Conservation (phyloP, 495 filamentous ascomycete species). For the Copromyces sp. region DNA sequence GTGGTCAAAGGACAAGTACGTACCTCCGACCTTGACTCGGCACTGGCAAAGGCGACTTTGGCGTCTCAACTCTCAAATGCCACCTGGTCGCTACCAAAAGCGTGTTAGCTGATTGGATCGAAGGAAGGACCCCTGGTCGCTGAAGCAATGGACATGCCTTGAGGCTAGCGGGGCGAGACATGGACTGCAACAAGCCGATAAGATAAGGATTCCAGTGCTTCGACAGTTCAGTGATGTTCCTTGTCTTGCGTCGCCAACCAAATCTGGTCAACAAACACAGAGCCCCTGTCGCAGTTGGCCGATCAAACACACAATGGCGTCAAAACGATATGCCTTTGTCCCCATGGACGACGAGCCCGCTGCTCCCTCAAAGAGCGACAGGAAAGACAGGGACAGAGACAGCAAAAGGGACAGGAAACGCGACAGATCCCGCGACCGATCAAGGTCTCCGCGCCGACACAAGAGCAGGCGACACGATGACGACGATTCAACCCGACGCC, state of each 20-base stretch:
- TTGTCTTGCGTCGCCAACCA: neutral
- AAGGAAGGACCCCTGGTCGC: neutral
- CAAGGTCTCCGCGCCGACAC: slow-evolving; percentile 19
- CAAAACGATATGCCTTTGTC: slow-evolving; percentile 69
- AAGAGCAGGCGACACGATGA: slow-evolving; percentile 22
- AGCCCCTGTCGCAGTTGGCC: neutral
- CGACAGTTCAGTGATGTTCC: neutral
- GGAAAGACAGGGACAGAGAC: slow-evolving; percentile 40
- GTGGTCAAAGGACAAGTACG: slow-evolving; percentile 15
- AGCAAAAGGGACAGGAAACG: slow-evolving; percentile 44
- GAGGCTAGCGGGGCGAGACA: neutral
- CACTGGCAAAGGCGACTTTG: neutral
- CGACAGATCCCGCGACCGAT: slow-evolving; percentile 29
- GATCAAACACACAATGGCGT: slow-evolving; percentile 24
- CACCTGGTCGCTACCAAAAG: slow-evolving; percentile 1
- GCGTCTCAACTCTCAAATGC: neutral
- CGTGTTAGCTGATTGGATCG: neutral
- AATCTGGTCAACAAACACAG: neutral
- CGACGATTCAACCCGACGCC: slow-evolving; percentile 19
- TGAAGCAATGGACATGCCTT: neutral
- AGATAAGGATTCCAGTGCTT: slow-evolving; percentile 20
- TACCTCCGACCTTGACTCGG: too few relatives aligned
- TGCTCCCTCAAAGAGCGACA: slow-evolving; percentile 41
- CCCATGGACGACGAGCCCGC: slow-evolving; percentile 71
- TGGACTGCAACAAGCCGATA: slow-evolving; percentile 9